Conservation (phyloP, 2,329 filamentous ascomycete genomes). For the Microsporum ferrugineum region DNA sequence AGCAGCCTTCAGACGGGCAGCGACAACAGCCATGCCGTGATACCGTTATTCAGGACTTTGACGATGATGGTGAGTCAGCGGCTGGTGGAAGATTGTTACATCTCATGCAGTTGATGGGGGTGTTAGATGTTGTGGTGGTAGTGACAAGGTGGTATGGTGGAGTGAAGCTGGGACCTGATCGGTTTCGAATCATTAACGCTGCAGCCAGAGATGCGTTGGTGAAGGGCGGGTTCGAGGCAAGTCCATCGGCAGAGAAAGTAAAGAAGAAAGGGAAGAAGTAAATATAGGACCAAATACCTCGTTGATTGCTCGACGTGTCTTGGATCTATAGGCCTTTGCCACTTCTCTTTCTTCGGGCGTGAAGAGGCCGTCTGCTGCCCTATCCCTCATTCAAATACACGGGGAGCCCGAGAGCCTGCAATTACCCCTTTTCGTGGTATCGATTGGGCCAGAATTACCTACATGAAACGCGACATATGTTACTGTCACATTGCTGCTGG, state of each 20-base stretch:
- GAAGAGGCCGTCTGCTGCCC: neutral
- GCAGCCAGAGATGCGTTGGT: constrained; percentile 76
- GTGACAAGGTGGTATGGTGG: constrained; percentile 95
- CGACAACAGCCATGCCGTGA: neutral
- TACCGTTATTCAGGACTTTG: constrained; percentile 69
- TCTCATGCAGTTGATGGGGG: constrained; percentile 86
- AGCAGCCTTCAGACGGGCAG: constrained; percentile 8
- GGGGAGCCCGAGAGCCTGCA: neutral
- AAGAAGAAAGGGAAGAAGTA: constrained; percentile 30
- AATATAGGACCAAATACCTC: neutral
- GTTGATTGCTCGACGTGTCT: neutral
- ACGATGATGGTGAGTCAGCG: constrained; percentile 92
- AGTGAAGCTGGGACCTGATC: constrained; percentile 71
- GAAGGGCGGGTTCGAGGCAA: constrained; percentile 53
- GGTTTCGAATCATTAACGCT: constrained; percentile 82
- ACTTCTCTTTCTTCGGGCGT: neutral
- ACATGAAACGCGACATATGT: neutral
- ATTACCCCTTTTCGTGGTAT: neutral
- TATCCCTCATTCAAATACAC: neutral
- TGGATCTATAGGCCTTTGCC: neutral
- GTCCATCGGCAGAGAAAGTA: constrained; percentile 47
- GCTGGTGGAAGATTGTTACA: constrained; percentile 77
- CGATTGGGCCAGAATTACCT: neutral
- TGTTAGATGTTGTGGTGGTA: constrained; percentile 86
- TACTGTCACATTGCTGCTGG: neutral